Percentiles rank a stretch among this genome's conserved stretches.
These are phyloP conservation scores for Penicillium pulvis DNA, from an alignment of 495 filamentous ascomycete genomes.

Conservation along the genomic window DNA sequence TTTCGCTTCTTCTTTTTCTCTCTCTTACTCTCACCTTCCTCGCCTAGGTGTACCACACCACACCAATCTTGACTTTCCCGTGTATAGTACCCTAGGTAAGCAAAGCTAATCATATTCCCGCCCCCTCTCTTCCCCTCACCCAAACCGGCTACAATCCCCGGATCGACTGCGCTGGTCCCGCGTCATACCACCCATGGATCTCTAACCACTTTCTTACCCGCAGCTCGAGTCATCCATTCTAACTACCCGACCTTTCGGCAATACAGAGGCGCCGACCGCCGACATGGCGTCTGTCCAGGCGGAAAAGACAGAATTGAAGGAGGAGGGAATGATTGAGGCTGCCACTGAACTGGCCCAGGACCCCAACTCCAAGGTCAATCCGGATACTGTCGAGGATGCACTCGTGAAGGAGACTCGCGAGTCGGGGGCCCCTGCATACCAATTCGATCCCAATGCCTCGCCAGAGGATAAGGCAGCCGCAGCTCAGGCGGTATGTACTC, in stretches of 20 bases:
- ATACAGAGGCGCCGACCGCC: slow-evolving; percentile 18
- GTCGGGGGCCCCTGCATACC: slow-evolving; percentile 74
- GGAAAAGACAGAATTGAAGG: slow-evolving; percentile 65
- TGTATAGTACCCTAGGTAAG: neutral
- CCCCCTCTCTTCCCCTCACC: slow-evolving; percentile 1
- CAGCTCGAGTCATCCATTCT: slow-evolving; percentile 2
- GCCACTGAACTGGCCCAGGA: slow-evolving; percentile 59
- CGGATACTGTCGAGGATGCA: slow-evolving; percentile 68
- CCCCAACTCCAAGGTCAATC: slow-evolving; percentile 65
- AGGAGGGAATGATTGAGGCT: slow-evolving; percentile 71
- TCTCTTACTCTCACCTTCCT: neutral
- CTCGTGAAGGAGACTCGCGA: slow-evolving; percentile 74
- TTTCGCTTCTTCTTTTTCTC: neutral
- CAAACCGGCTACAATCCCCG: slow-evolving; percentile 1
- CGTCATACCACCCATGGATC: slow-evolving; percentile 8
- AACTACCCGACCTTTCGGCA: slow-evolving; percentile 17
- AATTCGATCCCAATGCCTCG: slow-evolving; percentile 84
- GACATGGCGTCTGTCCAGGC: slow-evolving; percentile 43
- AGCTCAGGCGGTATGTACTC: slow-evolving; percentile 68
- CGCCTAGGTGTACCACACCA: neutral
- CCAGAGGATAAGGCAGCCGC: slow-evolving; percentile 82
- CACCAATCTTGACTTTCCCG: neutral
- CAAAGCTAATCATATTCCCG: neutral
- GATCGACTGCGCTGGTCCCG: slow-evolving; percentile 10
- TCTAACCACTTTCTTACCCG: slow-evolving; percentile 1